Conservation (phyloP, 2,329 filamentous ascomycete species). For the Cadophora sp. region DNA sequence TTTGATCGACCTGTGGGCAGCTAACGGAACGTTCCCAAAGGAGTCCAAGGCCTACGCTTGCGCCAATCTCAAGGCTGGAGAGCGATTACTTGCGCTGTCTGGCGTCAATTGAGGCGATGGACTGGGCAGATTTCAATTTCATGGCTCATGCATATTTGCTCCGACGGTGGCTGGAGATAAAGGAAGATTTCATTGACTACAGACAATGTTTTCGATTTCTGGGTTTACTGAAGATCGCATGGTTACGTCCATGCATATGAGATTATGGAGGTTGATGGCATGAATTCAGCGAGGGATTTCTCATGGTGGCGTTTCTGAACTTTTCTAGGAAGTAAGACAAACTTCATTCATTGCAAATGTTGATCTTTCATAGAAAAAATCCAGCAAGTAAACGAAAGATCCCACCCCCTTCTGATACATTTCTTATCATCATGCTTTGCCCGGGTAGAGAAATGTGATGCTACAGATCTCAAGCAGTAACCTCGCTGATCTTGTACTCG, state of each 20-base stretch:
- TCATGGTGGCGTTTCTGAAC: constrained; percentile 36
- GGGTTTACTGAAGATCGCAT: constrained; percentile 21
- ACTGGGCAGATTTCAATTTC: background rate
- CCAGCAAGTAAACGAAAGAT: constrained; percentile 2
- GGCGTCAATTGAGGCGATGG: constrained; percentile 24
- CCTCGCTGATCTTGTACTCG: constrained; percentile 54
- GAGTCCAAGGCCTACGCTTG: constrained; percentile 73
- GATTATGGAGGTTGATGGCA: constrained; percentile 31
- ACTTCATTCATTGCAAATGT: constrained; percentile 15
- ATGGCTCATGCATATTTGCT: constrained; percentile 1
- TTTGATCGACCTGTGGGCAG: constrained; percentile 88
- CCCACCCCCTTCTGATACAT: background rate
- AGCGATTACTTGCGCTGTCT: constrained; percentile 55
- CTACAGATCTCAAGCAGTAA: constrained; percentile 33
- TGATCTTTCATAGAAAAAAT: constrained; percentile 13
- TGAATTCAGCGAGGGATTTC: constrained; percentile 33
- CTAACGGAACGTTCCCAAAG: constrained; percentile 84
- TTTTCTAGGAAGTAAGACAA: constrained; percentile 18
- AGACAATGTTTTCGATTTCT: background rate
- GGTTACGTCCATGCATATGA: constrained; percentile 32
- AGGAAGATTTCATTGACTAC: background rate
- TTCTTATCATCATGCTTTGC: no score
- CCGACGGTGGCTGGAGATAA: background rate
- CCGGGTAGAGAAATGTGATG: no score
- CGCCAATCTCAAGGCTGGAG: constrained; percentile 66